These are phyloP conservation scores for Cyclotella atomus DNA, from an alignment of 108 stramenopile species.

Conservation along the genomic window DNA sequence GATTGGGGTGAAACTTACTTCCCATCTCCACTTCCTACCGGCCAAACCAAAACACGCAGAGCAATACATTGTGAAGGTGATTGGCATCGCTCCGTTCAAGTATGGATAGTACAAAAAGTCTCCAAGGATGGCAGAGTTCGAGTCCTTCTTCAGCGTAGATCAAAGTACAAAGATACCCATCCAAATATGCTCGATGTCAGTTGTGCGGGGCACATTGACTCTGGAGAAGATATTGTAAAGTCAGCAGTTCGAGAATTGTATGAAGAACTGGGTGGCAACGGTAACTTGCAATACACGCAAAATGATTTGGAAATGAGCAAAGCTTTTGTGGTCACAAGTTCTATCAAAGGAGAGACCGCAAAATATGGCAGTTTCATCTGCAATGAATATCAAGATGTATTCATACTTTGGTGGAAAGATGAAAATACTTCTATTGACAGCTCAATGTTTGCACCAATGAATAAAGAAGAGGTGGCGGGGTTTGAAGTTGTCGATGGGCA, in stretches of 20 bases:
- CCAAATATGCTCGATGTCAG: conserved; percentile 47
- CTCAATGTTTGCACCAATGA: conserved; percentile 35
- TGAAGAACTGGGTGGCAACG: conserved; percentile 47
- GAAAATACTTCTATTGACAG: conserved; percentile 10
- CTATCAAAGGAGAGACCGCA: conserved; percentile 45
- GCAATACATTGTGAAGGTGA: conserved; percentile 42
- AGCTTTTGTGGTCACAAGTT: conserved; percentile 43
- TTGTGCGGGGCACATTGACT: conserved; percentile 53
- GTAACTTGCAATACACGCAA: conserved; percentile 5
- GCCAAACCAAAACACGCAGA: conserved; percentile 33
- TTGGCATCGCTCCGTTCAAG: conserved; percentile 51
- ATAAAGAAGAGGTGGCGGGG: conserved; percentile 38
- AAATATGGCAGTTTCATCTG: conserved; percentile 41
- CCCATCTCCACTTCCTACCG: conserved; percentile 40
- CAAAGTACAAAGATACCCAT: conserved; percentile 51
- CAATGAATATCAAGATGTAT: conserved; percentile 52
- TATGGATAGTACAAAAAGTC: conserved; percentile 37
- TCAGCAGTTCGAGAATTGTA: conserved; percentile 41
- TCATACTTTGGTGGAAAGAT: conserved; percentile 39
- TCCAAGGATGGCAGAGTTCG: not conserved
- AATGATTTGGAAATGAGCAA: conserved; percentile 24
- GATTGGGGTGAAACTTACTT: conserved; percentile 41
- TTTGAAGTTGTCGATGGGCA: conserved; percentile 38
- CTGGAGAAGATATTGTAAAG: conserved; percentile 35
- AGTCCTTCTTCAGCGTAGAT: conserved; percentile 47